These are phyloP conservation scores for Endotrypanum monterogeii DNA, from an alignment of 208 protist genomes.

Conservation along the genomic window DNA sequence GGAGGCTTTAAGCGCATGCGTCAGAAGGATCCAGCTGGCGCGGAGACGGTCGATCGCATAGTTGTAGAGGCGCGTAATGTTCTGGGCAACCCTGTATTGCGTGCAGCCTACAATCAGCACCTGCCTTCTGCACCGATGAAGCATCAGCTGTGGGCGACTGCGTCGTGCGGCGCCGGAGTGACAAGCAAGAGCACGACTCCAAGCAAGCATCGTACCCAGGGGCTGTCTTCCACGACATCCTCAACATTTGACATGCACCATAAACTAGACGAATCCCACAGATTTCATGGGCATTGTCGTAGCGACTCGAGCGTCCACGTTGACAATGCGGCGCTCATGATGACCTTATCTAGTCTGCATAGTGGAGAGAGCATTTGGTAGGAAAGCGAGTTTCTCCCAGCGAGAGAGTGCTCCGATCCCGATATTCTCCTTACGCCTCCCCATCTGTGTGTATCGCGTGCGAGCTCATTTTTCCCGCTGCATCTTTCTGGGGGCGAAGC, in stretches of 20 bases:
- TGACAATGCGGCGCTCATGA: constrained; percentile 12
- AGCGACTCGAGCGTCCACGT: constrained; percentile 28
- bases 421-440: background rate
- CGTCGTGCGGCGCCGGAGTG: background rate
- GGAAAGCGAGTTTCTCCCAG: background rate
- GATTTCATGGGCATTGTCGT: constrained; percentile 13
- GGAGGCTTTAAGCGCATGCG: constrained; percentile 67
- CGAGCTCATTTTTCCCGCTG: background rate
- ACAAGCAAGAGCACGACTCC: constrained; percentile 29
- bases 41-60: constrained; percentile 67
- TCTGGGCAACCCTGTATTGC: constrained; percentile 58
- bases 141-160: constrained; percentile 28
- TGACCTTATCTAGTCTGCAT: constrained; percentile 28
- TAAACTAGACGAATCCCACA: constrained; percentile 1
- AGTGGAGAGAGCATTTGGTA: constrained; percentile 28
- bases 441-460: background rate
- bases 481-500: background rate
- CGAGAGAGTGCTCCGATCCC: background rate
- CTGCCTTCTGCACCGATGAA: constrained; percentile 26
- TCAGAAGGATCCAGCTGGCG: constrained; percentile 48
- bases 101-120: constrained; percentile 69
- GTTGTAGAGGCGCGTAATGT: constrained; percentile 87
- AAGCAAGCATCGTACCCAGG: constrained; percentile 40
- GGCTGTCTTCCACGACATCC: constrained; percentile 35
- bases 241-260: constrained; percentile 22